phyloP scores from a whole-genome alignment of 768 basidiomycete genomes.

The Agaricus subrufescens region DNA sequence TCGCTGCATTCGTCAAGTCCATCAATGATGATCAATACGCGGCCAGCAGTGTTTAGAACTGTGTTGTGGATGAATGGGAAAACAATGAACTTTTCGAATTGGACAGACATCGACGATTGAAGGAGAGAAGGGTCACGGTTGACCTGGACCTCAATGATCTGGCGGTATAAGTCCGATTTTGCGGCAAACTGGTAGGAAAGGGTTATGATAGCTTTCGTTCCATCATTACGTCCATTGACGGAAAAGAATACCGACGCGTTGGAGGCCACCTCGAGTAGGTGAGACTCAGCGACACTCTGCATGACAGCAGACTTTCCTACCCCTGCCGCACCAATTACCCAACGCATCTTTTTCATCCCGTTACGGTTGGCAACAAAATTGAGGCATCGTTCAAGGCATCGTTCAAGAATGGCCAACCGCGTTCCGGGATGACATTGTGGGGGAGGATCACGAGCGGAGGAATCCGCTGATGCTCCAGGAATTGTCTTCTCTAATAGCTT shows the following conservation, averaged over 20 bases:
- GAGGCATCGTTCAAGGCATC: no score
- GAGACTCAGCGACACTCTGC: background rate
- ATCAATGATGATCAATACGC: background rate
- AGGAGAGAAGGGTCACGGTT: background rate
- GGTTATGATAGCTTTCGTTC: constrained; percentile 5
- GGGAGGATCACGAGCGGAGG: no score
- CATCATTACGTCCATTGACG: background rate
- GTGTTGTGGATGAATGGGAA: background rate
- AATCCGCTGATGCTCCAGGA: no score
- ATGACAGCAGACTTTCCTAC: background rate
- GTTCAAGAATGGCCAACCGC: no score
- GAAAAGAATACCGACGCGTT: background rate
- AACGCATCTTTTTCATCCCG: no score
- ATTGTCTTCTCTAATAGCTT: no score
- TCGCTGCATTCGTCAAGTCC: background rate
- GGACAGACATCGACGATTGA: background rate
- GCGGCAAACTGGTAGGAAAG: constrained; percentile 1
- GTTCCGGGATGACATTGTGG: no score
- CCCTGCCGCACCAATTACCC: no score
- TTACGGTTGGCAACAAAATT: no score
- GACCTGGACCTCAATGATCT: no score
- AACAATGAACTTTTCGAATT: background rate
- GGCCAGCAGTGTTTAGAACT: background rate
- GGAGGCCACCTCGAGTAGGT: no score
- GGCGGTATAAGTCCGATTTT: background rate